phyloP scores from a whole-genome alignment of 1,139 yeast species.

The Hyphopichia fennica region DNA sequence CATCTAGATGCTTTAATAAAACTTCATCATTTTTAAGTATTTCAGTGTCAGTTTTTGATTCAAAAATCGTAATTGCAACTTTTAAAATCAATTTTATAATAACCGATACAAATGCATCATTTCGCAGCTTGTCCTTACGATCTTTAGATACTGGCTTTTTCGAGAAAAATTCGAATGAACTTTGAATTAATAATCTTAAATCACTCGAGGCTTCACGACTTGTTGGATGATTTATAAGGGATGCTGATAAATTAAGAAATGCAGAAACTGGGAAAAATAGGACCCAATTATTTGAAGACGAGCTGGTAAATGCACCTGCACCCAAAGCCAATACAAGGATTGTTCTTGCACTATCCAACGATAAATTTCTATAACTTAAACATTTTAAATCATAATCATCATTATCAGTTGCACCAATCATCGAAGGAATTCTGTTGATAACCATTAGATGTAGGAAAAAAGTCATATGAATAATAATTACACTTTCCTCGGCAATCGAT shows the following conservation, averaged over 20 bases:
- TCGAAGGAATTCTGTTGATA: constrained; percentile 18
- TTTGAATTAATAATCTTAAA: neutral
- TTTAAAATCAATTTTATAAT: constrained; percentile 21
- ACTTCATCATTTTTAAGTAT: constrained; percentile 4
- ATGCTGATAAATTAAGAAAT: constrained; percentile 16
- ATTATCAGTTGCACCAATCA: constrained; percentile 8
- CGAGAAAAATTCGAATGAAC: constrained; percentile 16
- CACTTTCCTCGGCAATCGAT: constrained; percentile 3
- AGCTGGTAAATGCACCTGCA: constrained; percentile 11
- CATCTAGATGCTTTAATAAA: constrained; percentile 24
- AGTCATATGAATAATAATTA: constrained; percentile 14
- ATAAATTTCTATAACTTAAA: constrained; percentile 11
- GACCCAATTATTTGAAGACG: constrained; percentile 20
- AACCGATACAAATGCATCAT: constrained; percentile 12
- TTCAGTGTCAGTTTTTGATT: constrained; percentile 7
- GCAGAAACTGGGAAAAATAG: constrained; percentile 21
- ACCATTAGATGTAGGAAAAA: constrained; percentile 20
- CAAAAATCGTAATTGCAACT: constrained; percentile 18
- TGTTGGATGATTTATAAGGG: constrained; percentile 16
- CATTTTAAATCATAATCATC: neutral
- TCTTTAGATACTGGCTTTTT: neutral
- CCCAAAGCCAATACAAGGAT: constrained; percentile 15
- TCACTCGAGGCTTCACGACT: neutral
- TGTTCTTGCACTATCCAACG: constrained; percentile 21
- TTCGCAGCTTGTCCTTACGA: neutral